phyloP scores from a whole-genome alignment of 2,329 filamentous ascomycete species.

The Dactylellina haptotyla region DNA sequence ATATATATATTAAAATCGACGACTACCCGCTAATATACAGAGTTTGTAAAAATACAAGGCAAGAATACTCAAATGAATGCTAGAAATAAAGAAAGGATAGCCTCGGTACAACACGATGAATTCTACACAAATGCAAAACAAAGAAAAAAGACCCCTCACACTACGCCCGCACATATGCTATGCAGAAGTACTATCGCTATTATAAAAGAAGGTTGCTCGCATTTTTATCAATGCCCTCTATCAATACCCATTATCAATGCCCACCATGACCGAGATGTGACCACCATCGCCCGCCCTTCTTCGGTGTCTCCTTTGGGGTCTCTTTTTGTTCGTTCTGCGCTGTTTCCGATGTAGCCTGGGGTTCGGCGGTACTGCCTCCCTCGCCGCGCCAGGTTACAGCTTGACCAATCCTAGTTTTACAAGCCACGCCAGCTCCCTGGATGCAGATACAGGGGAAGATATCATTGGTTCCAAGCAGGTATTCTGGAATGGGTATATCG shows the following conservation, averaged over 20 bases:
- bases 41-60: background rate
- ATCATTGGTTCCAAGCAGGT: conserved; percentile 35
- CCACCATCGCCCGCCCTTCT: conserved; percentile 49
- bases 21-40: conserved; percentile 12
- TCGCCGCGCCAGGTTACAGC: conserved; percentile 49
- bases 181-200: background rate
- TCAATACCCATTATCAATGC: background rate
- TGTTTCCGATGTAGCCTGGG: conserved; percentile 5
- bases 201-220: too few species aligned
- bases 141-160: background rate
- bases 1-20: background rate
- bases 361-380: conserved; percentile 32
- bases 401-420: conserved; percentile 46
- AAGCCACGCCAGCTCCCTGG: conserved; percentile 45
- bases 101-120: too few species aligned
- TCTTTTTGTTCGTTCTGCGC: conserved; percentile 11
- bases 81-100: background rate
- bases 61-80: background rate
- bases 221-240: too few species aligned
- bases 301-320: conserved; percentile 28
- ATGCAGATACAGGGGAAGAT: conserved; percentile 47
- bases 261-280: conserved; percentile 28
- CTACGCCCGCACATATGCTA: background rate
- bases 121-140: background rate
- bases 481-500: conserved; percentile 29